Evolutionary conservation across 2,329 filamentous ascomycete species (phyloP), one percentile per base, ranked within the genome.

Genomic region (Calonectria pteridis): DNA sequence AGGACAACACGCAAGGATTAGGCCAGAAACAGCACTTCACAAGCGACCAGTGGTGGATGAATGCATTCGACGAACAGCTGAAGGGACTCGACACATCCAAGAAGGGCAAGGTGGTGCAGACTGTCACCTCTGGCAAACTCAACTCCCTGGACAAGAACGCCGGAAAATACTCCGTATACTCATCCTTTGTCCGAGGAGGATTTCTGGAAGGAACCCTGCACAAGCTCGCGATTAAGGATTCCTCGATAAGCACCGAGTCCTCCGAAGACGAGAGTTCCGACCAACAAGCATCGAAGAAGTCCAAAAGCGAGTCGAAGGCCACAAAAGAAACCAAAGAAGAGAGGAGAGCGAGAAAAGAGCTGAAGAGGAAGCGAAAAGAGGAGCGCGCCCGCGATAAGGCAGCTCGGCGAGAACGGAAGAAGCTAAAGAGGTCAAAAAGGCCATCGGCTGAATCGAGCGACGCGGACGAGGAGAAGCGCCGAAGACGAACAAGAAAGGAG

Each of bases 21-120:
- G 96, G 96, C 69, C 92, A 94, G 82, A 95, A 94, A 83, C 88
- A 89, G 72, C 90, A 92, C 75, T 89, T 89, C 75, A 91, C 89
- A 28, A 91, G 89, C 78, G 96, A 98, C 82, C 95, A 98, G 83
- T 99, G 97, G 97, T 99, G 97, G 97, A 89, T 98, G 85, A 93
- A 95, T 72, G 97, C 97, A 14, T 98, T 98, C 78, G 96, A 98
- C 84, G 93, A 95, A 83, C 95, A 96, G 70, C 87, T 98, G 77
- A 94, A 97, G 84, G 94, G 93, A 5, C 89, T 98, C 67, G 93
- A 94, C 82, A 92, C 90, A 1, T 88, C 89, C 29, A 88, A 88
- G 77, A 85, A 90, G 77, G 88, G 91, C 67, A 86, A 87, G 78
- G 86, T 91, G 70, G 85, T 90, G 78, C 86, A 93, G 87, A 89